A percentile compares a stretch with the other conserved stretches of the same genome.
These are phyloP conservation scores for Phytophthora litchii DNA, from an alignment of 352 stramenopile genomes.

Conservation along the genomic window DNA sequence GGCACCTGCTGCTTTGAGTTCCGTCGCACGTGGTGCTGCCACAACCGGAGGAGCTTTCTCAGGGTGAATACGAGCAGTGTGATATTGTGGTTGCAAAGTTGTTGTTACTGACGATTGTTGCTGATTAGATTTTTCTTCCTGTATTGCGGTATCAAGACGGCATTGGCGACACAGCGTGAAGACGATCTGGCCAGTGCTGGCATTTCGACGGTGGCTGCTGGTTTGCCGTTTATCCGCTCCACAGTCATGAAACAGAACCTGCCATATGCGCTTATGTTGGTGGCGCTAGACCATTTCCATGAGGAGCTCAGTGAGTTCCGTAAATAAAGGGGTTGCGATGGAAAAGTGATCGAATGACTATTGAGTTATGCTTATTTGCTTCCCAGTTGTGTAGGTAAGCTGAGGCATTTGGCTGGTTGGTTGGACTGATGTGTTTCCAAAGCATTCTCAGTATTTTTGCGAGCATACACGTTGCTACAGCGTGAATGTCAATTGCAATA, in stretches of 20 bases:
- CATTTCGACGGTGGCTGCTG: slow-evolving; percentile 55
- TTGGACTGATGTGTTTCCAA: no score
- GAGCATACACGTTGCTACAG: no score
- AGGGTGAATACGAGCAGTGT: slow-evolving; percentile 31
- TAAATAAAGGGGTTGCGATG: slow-evolving; percentile 23
- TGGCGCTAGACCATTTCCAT: slow-evolving; percentile 82
- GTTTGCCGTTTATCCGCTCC: slow-evolving; percentile 63
- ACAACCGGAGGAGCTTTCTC: slow-evolving; percentile 66
- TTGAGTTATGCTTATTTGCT: no score
- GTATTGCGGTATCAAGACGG: slow-evolving; percentile 80
- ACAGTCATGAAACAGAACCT: slow-evolving; percentile 76
- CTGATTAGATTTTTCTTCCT: slow-evolving; percentile 70
- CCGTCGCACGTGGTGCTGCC: slow-evolving; percentile 55
- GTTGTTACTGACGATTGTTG: slow-evolving; percentile 1
- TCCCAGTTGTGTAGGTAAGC: no score
- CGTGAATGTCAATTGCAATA: no score
- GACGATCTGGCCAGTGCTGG: slow-evolving; percentile 67
- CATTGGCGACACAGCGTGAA: slow-evolving; percentile 61
- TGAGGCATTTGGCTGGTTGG: no score
- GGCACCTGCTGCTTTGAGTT: slow-evolving; percentile 48
- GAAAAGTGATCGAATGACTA: no score
- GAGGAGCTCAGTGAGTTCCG: slow-evolving; percentile 75
- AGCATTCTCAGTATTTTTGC: no score
- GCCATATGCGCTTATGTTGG: slow-evolving; percentile 77
- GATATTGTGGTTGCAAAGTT: not conserved